Base-by-base conservation (phyloP, 192 early-diverging fungal genomes). In the Ambispora gerdemannii region DNA sequence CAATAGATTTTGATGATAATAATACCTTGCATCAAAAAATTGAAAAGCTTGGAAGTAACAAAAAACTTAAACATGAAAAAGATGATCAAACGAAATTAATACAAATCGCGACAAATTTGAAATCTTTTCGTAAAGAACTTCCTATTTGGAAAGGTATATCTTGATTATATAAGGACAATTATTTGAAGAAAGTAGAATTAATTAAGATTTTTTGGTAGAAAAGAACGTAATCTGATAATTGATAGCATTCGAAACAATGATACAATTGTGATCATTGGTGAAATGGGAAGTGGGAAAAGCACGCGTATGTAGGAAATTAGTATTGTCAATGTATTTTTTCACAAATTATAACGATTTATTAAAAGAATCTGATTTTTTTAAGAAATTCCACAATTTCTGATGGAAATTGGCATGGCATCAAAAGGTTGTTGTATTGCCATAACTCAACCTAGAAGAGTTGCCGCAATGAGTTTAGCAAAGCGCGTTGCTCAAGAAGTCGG, bases 281-380 rank as follows among this genome's bases (percentile, higher is more conserved):
- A 98, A 74, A 99, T 95, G 22, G 95, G 96, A 30, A 96, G 94
- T 2, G 97, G 97, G 52, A 98, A 99, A 64, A 99, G 96, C 0
- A 99, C 97, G 2, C 97, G 68, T 70, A 70, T 1, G 68, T 70
- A 70, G 10, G 15, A 19, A 53, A 20, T 53, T 20, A 20, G 51
- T 20, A 20, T 10, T 47, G n/a, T n/a, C n/a, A n/a, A n/a, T n/a
- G n/a, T n/a, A n/a, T n/a, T n/a, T n/a, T n/a, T n/a, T n/a, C n/a
- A n/a, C n/a, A n/a, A n/a, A n/a, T n/a, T n/a, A n/a, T n/a, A n/a
- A n/a, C n/a, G n/a, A n/a, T n/a, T n/a, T n/a, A n/a, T n/a, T n/a
- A n/a, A n/a, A 52, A 50, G 30, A n/a, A 20, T 52, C 13, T 38
- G 36, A 69, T 17, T 53, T 31, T 25, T 33, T 10, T 24, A 33